Percentiles rank a stretch among this genome's conserved stretches.
These are phyloP conservation scores for Dactylis glomerata DNA, from an alignment of 176 grass and related monocot species.

Conservation along the genomic window DNA sequence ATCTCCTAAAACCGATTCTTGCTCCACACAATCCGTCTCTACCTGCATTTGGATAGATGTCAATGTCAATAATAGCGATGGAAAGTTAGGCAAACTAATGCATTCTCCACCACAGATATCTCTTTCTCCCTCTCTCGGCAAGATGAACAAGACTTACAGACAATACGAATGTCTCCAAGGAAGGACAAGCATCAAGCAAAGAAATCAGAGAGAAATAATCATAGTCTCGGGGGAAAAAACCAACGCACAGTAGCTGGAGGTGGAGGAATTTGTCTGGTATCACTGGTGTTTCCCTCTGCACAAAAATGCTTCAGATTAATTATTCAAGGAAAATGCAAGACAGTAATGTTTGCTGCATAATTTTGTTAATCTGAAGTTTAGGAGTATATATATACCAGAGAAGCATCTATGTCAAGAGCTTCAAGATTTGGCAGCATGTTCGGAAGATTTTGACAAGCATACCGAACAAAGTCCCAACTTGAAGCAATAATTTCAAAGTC, in stretches of 20 bases:
- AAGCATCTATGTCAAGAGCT: neutral
- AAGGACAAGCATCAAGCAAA: neutral
- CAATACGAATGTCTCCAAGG: conserved; percentile 3
- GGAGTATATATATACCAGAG: neutral
- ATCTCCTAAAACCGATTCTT: neutral
- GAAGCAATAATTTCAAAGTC: neutral
- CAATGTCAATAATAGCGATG: neutral
- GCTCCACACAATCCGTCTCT: neutral
- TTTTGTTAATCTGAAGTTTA: neutral
- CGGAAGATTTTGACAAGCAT: neutral
- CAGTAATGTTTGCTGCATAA: neutral
- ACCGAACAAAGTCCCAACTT: neutral
- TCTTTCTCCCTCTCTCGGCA: neutral
- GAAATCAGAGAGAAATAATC: neutral
- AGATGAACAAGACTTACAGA: neutral
- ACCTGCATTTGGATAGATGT: neutral
- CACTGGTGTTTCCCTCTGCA: neutral
- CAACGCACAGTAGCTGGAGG: neutral
- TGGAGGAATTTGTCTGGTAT: neutral
- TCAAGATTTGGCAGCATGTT: neutral
- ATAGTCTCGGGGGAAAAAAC: neutral
- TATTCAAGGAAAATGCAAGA: neutral
- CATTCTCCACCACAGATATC: neutral
- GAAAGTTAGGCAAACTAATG: neutral
- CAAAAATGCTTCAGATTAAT: conserved; percentile 1